Percentiles rank a stretch among this genome's conserved stretches.
Conservation (phyloP, 345 rosid species). For the Syzygium jambos region DNA sequence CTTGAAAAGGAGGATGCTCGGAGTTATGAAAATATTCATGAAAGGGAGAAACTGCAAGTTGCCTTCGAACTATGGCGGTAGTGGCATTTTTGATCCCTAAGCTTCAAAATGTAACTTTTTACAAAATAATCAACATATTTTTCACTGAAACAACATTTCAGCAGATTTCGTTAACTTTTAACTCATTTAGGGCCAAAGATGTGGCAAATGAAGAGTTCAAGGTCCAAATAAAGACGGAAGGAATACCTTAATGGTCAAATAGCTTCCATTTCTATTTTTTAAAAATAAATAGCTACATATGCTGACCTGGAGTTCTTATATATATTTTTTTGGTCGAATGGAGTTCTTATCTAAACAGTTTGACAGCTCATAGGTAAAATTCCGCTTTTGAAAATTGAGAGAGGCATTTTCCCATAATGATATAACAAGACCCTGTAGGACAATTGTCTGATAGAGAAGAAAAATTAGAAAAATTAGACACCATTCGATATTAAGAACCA, state of each 20-base stretch:
- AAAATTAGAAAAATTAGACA: background rate
- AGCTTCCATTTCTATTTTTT: background rate
- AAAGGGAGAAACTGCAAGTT: background rate
- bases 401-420: background rate
- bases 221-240: background rate
- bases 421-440: background rate
- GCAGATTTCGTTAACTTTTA: background rate
- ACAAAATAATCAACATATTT: background rate
- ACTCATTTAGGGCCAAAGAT: background rate
- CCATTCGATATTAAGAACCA: background rate
- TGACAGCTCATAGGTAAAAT: background rate
- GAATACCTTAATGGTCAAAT: background rate
- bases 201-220: background rate
- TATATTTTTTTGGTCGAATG: too few relatives aligned
- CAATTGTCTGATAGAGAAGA: background rate
- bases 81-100: background rate
- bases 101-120: background rate
- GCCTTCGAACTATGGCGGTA: background rate
- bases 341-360: background rate
- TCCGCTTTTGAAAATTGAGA: background rate
- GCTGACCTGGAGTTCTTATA: background rate
- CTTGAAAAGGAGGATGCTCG: background rate
- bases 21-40: background rate
- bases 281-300: background rate
- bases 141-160: background rate